Evolutionary conservation across 2,329 filamentous ascomycete genomes (phyloP).

Genomic region (Phaeophleospora eucalypticola): DNA sequence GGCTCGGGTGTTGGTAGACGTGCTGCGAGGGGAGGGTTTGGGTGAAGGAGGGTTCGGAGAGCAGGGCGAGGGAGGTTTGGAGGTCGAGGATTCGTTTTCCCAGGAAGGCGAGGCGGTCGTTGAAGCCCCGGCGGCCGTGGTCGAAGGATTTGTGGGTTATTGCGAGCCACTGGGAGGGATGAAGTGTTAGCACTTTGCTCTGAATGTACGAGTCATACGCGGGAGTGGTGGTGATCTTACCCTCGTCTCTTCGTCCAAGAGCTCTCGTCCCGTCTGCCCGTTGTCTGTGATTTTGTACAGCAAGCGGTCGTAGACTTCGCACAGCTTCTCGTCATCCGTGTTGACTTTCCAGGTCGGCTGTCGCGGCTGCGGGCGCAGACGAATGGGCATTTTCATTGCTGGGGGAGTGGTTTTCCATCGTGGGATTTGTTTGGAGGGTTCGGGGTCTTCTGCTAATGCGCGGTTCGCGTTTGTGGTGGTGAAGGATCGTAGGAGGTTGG

Average conservation of each 20-base stretch:
- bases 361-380: constrained; percentile 56
- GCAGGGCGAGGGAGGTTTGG: constrained; percentile 60
- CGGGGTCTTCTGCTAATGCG: background rate
- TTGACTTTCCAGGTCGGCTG: constrained; percentile 66
- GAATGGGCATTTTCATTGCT: constrained; percentile 45
- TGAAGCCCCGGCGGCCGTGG: constrained; percentile 88
- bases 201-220: background rate
- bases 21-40: constrained; percentile 21
- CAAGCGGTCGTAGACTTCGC: constrained; percentile 72
- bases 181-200: background rate
- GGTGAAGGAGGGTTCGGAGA: constrained; percentile 41
- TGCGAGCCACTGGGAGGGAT: constrained; percentile 64
- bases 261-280: constrained; percentile 54
- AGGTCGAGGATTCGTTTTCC: constrained; percentile 64
- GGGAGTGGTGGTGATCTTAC: constrained; percentile 15
- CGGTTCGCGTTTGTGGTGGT: constrained; percentile 17
- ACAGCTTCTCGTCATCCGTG: constrained; percentile 66
- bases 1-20: constrained; percentile 62
- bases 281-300: constrained; percentile 53
- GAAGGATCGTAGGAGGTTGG: constrained; percentile 7
- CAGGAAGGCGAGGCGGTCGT: constrained; percentile 84
- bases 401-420: constrained; percentile 50
- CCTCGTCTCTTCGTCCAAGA: constrained; percentile 86
- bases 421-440: constrained; percentile 34
- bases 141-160: constrained; percentile 99